Evolutionary conservation across 345 rosid species (phyloP).

Genomic region (Cardamine resedifolia): DNA sequence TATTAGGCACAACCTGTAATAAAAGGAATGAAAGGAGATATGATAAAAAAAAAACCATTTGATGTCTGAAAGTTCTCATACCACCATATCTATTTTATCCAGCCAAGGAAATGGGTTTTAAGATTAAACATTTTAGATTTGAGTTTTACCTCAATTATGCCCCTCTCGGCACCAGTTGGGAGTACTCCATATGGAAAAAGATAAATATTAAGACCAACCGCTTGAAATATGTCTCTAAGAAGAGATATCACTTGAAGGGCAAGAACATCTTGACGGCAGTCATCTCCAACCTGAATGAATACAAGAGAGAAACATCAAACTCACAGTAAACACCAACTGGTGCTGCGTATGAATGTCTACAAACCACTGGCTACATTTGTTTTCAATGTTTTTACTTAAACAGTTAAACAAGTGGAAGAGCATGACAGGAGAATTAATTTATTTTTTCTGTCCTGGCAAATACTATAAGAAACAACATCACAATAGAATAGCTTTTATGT

Average conservation of each 20-base stretch:
- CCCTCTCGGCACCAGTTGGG: conserved; percentile 96
- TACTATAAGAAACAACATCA: background rate
- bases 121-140: background rate
- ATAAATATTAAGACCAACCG: conserved; percentile 85
- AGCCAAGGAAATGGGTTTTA: background rate
- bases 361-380: background rate
- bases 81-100: background rate
- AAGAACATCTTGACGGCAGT: conserved; percentile 99
- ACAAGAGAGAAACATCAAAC: conserved; percentile 22
- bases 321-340: conserved; percentile 16
- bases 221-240: conserved; percentile 85
- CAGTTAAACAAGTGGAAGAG: conserved; percentile 12
- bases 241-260: conserved; percentile 98
- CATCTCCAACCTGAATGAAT: conserved; percentile 92
- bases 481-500: conserved; percentile 1
- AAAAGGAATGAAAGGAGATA: background rate
- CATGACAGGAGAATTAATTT: background rate
- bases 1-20: conserved; percentile 84
- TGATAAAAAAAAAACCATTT: background rate
- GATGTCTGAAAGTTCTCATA: background rate
- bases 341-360: background rate
- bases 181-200: conserved; percentile 97
- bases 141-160: conserved; percentile 81
- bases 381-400: background rate
- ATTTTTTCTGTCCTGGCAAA: background rate